Conservation (phyloP, 116 monocot genomes). For the Dioscorea cayenensis region DNA sequence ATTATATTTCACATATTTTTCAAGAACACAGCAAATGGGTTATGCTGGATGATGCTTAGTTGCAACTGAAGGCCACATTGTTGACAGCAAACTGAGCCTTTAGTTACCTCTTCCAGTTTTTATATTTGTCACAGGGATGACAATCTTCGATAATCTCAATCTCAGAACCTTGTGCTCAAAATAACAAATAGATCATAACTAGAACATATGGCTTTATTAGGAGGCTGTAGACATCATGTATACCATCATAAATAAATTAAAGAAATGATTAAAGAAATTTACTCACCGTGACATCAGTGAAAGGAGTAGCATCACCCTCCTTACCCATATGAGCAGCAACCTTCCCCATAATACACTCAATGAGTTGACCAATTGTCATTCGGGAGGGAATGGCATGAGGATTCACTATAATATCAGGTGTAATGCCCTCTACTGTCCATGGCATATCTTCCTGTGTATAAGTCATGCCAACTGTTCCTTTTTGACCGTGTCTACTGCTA, state of each 20-base stretch:
- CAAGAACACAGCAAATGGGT: no score
- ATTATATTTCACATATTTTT: no score
- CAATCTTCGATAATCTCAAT: not conserved
- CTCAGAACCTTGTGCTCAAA: not conserved
- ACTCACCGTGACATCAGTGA: slow-evolving; percentile 95
- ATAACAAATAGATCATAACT: not conserved
- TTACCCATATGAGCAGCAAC: slow-evolving; percentile 99
- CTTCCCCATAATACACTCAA: slow-evolving; percentile 99
- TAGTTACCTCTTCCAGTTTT: no score
- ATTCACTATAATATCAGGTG: slow-evolving; percentile 98
- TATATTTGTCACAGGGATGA: no score
- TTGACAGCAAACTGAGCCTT: no score
- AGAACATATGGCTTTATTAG: not conserved
- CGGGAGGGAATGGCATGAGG: slow-evolving; percentile 99
- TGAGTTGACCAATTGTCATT: slow-evolving; percentile 99
- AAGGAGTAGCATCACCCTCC: slow-evolving; percentile 99
- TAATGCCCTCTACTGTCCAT: slow-evolving; percentile 99
- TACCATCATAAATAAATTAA: not conserved
- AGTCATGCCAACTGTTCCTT: slow-evolving; percentile 99
- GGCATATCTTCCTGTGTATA: slow-evolving; percentile 99
- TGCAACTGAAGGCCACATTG: no score
- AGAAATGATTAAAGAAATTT: not conserved
- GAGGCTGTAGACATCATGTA: not conserved
- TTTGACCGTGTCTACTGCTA: slow-evolving; percentile 98
- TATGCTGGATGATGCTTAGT: no score